Base-by-base conservation (phyloP, 2,329 filamentous ascomycete genomes). In the Biscogniauxia sp. region DNA sequence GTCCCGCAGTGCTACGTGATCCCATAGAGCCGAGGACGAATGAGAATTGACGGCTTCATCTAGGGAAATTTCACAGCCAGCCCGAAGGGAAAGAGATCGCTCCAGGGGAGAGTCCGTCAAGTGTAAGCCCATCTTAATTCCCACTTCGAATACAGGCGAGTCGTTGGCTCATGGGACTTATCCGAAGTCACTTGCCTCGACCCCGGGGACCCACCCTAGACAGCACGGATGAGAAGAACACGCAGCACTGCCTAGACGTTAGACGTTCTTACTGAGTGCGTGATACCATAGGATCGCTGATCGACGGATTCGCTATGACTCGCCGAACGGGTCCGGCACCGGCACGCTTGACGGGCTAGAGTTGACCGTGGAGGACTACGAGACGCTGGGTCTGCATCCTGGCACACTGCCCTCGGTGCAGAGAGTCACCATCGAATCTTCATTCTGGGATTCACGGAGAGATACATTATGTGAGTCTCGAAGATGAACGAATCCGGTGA, bases 371-470 rank as follows among this genome's bases (percentile, higher is more conserved):
- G 67, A 72, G 5, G 71, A 73, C 45, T 73, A 69, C 56, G 59
- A 70, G 20, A 66, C 67, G 11, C 53, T 73, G 3, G 66, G 65
- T 8, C 61, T 73, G 32, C 71, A 73, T 20, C 65, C 70, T 1
- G 69, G 65, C 5, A 73, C 71, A 11, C 56, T 72, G 26, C 66
- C 69, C 3, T 68, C 68, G 6, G 37, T 72, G 19, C 67, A 66
- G 26, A 62, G 71, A 13, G 63, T 72, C 13, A 73, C 71, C 20
- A 68, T 66, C 32, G 71, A 73, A 55, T 71, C 67, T 28, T 67
- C 64, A 4, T 72, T 73, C 64, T 73, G 71, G 71, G 68, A 73
- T 55, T 57, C 67, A 52, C 67, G 67, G 41, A 67, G 59, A 59
- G 69, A 73, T 49, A 69, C 65, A 28, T 62, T 72, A 37, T 61